Evolutionary conservation across 345 rosid genomes (phyloP), one percentile per base, ranked within the genome.

Genomic region (Brassica carinata): DNA sequence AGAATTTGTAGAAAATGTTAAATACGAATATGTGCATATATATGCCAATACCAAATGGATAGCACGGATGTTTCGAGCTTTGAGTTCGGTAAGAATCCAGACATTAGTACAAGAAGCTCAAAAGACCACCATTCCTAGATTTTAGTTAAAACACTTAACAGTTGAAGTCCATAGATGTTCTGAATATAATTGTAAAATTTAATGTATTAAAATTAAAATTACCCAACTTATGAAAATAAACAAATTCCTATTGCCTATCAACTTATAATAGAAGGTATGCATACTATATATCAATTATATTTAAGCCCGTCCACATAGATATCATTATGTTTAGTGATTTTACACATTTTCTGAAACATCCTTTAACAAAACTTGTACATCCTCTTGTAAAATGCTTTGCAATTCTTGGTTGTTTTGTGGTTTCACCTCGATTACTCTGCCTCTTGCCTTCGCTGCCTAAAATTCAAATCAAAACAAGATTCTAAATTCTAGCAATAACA

Each of bases 11-110:
- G 19, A 45, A 33, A 66, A 17, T n/a, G 13, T 14, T 43, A 7
- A 7, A 10, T 11, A 11, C 53, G 11, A 14, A 26, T 13, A 17
- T 27, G 29, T 23, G 64, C 30, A 2, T 23, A 23, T 23, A 23
- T 23, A 23, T 23, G 26, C 26, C 43, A 71, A 4, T 85, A 87
- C 88, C 92, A 88, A 27, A 90, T 85, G 11, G 92, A 90, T 53
- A 90, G 51, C 5, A 85, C 90, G 18, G 91, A 81, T 7, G 91
- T 84, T 85, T 90, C 90, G 17, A 88, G 85, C 78, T 80, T 83
- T 8, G 90, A 73, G 79, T 90, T 72, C 0, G 92, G 89, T 63
- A 87, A 79, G 63, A 84, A 77, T 11, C 89, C 94, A 11, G 88
- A 83, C 8, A 88, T 58, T n/a, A 90, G 63, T 69, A 84, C 31